Base-by-base conservation (phyloP, 2,329 filamentous ascomycete genomes). In the Colletotrichum gigasporum region DNA sequence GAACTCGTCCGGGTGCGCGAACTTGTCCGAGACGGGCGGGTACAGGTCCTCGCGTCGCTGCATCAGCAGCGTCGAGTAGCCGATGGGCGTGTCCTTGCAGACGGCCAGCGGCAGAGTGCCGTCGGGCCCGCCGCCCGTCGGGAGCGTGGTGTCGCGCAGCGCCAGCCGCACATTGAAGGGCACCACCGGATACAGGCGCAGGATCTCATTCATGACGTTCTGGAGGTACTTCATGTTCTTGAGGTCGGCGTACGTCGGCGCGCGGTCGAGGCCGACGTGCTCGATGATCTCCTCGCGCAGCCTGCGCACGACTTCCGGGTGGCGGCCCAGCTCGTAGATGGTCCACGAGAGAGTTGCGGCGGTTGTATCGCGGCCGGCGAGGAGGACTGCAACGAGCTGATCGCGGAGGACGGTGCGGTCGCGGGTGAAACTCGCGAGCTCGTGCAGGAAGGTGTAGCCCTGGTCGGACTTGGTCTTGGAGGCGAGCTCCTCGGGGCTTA, bases 361-460 rank as follows among this genome's bases (percentile, higher is more conserved):
- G 0, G 94, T 97, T 12, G 94, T 97, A 76, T 97, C 94, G 37
- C 92, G 87, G 11, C 93, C 94, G 2, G 94, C 94, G 14, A 97
- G 86, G 3, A 97, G 85, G 10, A 97, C 86, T 44, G 91, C 90
- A 14, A 96, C 85, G 48, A 97, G 82, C 76, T 97, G 94, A 77
- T 97, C 94, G 32, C 93, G 91, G 12, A 97, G 85, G 4, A 93
- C 86, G 56, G 83, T 85, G 59, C 83, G 82, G 72, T 91, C 87
- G 32, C 91, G 88, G 0, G 94, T 97, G 79, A 93, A 94, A 37
- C 85, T 84, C 44, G 93, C 93, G 2, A 97, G 86, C 28, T 93
- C 91, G 77, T 97, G 91, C 18, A 97, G 85, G 79, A 97, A 97
- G 2, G 91, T 96, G 76, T 96, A 94, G 47, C 85, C 86, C 67